Evolutionary conservation across 163 green algal species (phyloP).

Genomic region (Coccomyxa subellipsoidea): DNA sequence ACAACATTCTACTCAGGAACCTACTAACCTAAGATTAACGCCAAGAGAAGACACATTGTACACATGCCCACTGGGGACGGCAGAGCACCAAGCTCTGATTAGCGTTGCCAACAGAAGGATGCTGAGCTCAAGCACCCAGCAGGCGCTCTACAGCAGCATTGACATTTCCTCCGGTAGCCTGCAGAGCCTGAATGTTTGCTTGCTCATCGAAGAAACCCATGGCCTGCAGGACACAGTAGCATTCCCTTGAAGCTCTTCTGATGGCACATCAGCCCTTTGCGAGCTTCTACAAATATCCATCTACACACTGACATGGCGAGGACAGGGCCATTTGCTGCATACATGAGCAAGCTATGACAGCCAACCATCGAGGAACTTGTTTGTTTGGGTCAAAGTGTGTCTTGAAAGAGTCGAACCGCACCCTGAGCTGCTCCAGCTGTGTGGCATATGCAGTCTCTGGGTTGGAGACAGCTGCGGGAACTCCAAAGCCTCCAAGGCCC

Average conservation of each 20-base stretch:
- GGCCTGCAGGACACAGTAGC: constrained; percentile 43
- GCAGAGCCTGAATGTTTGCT: constrained; percentile 77
- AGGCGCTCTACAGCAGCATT: constrained; percentile 87
- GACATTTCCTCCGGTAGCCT: constrained; percentile 85
- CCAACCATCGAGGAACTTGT: not conserved
- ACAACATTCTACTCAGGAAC: no score
- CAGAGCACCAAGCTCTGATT: not conserved
- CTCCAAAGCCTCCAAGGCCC: constrained; percentile 23
- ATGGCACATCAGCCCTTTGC: not conserved
- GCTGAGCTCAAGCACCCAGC: constrained; percentile 32
- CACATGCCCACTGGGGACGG: no score
- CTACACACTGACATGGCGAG: no score
- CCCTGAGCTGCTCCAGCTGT: constrained; percentile 87
- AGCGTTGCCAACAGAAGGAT: no score
- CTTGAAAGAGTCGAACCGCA: not conserved
- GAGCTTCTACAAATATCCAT: no score
- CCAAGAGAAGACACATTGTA: no score
- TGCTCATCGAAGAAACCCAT: constrained; percentile 93
- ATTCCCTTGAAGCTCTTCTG: not conserved
- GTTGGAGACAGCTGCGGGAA: constrained; percentile 51
- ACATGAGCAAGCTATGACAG: no score
- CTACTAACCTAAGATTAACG: no score
- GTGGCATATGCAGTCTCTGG: constrained; percentile 69
- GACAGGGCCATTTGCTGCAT: no score
- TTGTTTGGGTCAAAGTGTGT: not conserved